These are phyloP conservation scores for Sarocladium brachiariae DNA, from an alignment of 2,329 filamentous ascomycete species.

Conservation along the genomic window DNA sequence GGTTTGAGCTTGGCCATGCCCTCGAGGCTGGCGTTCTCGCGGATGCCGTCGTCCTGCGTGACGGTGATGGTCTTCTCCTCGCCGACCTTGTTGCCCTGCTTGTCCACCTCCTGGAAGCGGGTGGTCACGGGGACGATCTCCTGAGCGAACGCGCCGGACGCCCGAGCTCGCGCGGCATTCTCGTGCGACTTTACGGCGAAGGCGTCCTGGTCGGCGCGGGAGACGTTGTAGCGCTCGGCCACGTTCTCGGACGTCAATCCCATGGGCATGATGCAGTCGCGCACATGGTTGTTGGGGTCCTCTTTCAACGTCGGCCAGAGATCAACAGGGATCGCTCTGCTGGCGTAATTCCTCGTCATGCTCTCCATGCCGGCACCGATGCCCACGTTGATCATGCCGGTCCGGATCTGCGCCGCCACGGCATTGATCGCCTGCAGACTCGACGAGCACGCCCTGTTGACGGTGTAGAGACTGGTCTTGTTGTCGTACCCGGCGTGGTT, in stretches of 20 bases:
- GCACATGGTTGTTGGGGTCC: slow-evolving; percentile 58
- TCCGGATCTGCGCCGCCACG: slow-evolving; percentile 68
- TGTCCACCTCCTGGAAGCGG: slow-evolving; percentile 56
- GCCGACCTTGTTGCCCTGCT: slow-evolving; percentile 48
- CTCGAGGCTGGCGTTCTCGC: slow-evolving; percentile 60
- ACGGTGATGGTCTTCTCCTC: slow-evolving; percentile 59
- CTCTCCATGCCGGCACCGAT: slow-evolving; percentile 91
- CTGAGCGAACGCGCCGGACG: slow-evolving; percentile 60
- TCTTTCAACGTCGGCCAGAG: slow-evolving; percentile 69
- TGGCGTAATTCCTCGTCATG: slow-evolving; percentile 90
- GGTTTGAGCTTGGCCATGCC: slow-evolving; percentile 75
- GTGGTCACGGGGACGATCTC: slow-evolving; percentile 81
- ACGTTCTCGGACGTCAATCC: slow-evolving; percentile 88
- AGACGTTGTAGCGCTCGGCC: slow-evolving; percentile 66
- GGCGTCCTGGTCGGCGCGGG: slow-evolving; percentile 70
- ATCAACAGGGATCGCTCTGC: slow-evolving; percentile 73
- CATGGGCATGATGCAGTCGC: slow-evolving; percentile 93
- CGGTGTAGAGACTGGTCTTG: slow-evolving; percentile 71
- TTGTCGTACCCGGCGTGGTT: slow-evolving; percentile 74
- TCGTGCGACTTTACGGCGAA: slow-evolving; percentile 71
- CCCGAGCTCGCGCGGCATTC: slow-evolving; percentile 65
- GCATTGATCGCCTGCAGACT: slow-evolving; percentile 70
- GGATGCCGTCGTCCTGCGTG: slow-evolving; percentile 74
- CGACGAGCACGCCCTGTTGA: slow-evolving; percentile 81
- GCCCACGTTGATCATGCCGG: slow-evolving; percentile 64